phyloP scores from a whole-genome alignment of 495 filamentous ascomycete genomes.

The Annulohypoxylon stygium region DNA sequence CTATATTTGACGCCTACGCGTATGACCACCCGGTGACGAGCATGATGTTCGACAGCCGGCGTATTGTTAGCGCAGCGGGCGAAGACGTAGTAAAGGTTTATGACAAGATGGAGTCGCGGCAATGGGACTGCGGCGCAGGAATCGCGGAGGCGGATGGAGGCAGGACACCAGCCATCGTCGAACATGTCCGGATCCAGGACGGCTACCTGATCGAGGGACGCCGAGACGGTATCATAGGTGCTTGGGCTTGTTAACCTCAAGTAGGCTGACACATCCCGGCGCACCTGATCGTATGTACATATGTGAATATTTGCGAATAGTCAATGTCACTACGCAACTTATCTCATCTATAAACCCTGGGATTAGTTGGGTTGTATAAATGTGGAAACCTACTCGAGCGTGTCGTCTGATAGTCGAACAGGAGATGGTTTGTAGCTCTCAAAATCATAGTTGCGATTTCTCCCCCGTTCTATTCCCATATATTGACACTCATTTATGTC shows the following conservation, averaged over 20 bases:
- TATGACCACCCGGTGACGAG: conserved; percentile 93
- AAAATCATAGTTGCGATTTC: neutral
- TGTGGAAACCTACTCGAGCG: conserved; percentile 5
- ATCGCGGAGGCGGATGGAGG: conserved; percentile 72
- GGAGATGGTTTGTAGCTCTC: neutral
- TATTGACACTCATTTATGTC: neutral
- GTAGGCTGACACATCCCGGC: neutral
- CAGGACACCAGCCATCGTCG: conserved; percentile 75
- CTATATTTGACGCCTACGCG: conserved; percentile 95
- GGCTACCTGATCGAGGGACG: conserved; percentile 94
- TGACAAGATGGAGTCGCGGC: conserved; percentile 93
- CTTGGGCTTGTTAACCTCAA: conserved; percentile 82
- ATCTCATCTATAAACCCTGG: neutral
- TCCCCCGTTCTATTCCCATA: neutral
- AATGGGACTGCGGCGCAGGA: conserved; percentile 96
- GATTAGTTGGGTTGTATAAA: neutral
- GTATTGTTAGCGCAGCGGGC: conserved; percentile 91
- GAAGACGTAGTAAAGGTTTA: conserved; percentile 97
- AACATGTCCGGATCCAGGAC: conserved; percentile 90
- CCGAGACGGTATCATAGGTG: conserved; percentile 86
- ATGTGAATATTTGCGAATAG: conserved; percentile 25
- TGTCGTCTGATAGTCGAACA: neutral
- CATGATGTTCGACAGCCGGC: conserved; percentile 96
- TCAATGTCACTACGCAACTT: conserved; percentile 17
- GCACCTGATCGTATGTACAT: conserved; percentile 32